phyloP scores from a whole-genome alignment of 345 rosid genomes.

The Eucalyptus pumila region DNA sequence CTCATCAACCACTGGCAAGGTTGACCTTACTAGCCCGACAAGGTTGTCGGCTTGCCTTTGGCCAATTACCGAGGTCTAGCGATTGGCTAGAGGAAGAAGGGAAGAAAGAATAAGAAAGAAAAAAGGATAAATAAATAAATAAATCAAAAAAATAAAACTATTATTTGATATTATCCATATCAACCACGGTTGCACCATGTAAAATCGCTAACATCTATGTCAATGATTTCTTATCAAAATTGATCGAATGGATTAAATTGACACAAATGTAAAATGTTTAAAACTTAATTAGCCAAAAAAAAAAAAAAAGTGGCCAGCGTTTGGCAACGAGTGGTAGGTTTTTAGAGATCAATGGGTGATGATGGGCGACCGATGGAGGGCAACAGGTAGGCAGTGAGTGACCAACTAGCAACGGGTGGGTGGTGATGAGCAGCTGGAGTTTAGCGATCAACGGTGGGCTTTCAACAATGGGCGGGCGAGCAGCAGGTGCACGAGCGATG shows the following conservation, averaged over 20 bases:
- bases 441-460: fast-evolving
- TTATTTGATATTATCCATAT: background rate
- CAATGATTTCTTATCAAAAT: background rate
- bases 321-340: no score
- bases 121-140: no score
- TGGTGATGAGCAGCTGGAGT: no score
- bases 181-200: fast-evolving
- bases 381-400: no score
- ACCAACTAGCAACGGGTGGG: no score
- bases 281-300: background rate
- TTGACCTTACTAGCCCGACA: background rate
- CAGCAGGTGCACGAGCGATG: fast-evolving
- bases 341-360: background rate
- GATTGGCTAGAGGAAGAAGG: background rate
- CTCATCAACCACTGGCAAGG: background rate
- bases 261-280: fast-evolving
- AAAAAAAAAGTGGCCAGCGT: no score
- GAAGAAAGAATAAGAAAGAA: no score
- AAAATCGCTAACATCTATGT: background rate
- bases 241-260: background rate
- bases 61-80: background rate
- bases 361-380: background rate
- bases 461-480: fast-evolving
- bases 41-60: background rate
- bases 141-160: background rate